Evolutionary conservation across 345 rosid species (phyloP).

Genomic region (Populus pruinosa): DNA sequence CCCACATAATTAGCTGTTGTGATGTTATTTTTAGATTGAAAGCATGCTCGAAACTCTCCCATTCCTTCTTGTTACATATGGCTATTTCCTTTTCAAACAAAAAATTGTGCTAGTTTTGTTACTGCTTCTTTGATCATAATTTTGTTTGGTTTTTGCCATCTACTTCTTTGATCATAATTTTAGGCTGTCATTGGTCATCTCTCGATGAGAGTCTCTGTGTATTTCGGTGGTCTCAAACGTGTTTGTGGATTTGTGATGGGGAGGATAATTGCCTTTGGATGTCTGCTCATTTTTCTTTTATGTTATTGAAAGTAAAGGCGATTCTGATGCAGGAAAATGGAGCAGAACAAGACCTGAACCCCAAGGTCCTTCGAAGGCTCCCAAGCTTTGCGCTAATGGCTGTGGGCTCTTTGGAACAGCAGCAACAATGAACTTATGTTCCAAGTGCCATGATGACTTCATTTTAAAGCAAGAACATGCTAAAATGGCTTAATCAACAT

Average conservation of each 20-base stretch:
- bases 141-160: too few relatives aligned
- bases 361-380: slow-evolving; percentile 14
- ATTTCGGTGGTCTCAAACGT: not conserved
- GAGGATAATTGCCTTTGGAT: not conserved
- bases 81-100: too few relatives aligned
- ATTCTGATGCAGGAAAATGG: slow-evolving; percentile 14
- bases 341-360: slow-evolving; percentile 15
- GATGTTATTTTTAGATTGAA: too few relatives aligned
- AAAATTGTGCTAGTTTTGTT: too few relatives aligned
- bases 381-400: slow-evolving; percentile 15
- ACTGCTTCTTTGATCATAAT: too few relatives aligned
- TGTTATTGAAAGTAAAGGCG: not conserved
- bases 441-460: slow-evolving; percentile 20
- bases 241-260: not conserved
- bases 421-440: slow-evolving; percentile 22
- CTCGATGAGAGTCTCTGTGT: too few relatives aligned
- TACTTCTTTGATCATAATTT: too few relatives aligned
- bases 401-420: slow-evolving; percentile 22
- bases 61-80: too few relatives aligned
- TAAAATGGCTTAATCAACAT: slow-evolving; percentile 1
- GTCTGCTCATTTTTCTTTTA: not conserved
- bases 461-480: slow-evolving; percentile 12
- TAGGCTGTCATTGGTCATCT: too few relatives aligned
- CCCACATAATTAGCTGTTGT: too few relatives aligned
- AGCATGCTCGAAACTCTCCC: too few relatives aligned